phyloP scores from a whole-genome alignment of 108 stramenopile species.

The Asterionellopsis glacialis region DNA sequence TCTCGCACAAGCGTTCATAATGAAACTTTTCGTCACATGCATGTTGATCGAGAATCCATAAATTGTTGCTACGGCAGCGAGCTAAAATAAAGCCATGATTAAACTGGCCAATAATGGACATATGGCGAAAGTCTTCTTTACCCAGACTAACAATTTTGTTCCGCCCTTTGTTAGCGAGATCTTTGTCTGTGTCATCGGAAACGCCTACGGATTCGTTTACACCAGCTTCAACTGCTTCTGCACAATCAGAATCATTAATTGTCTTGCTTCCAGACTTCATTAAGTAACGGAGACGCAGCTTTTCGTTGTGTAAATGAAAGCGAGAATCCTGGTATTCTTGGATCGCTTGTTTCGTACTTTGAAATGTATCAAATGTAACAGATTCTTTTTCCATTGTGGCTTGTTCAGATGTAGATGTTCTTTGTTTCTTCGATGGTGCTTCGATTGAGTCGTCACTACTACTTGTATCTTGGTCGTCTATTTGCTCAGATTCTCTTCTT shows the following conservation, averaged over 20 bases:
- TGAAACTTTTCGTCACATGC: conserved; percentile 86
- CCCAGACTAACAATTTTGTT: conserved; percentile 28
- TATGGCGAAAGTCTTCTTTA: conserved; percentile 61
- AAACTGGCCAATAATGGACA: conserved; percentile 91
- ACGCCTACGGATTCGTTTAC: conserved; percentile 1
- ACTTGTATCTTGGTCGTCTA: neutral
- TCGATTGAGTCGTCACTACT: neutral
- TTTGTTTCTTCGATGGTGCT: neutral
- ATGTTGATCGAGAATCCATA: conserved; percentile 97
- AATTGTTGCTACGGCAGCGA: conserved; percentile 59
- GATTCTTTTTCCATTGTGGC: neutral
- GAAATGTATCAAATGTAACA: no score
- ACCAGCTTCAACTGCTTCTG: conserved; percentile 20
- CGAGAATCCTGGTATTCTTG: neutral
- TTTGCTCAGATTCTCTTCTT: neutral
- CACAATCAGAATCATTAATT: no score
- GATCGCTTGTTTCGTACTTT: neutral
- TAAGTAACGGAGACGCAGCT: no score
- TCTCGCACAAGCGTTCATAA: conserved; percentile 63
- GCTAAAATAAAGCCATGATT: conserved; percentile 95
- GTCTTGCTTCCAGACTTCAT: no score
- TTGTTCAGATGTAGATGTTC: neutral
- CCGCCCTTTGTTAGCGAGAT: neutral
- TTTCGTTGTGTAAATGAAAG: no score
- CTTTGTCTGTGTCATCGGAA: neutral